Conservation (phyloP, 2,329 filamentous ascomycete genomes). For the Nothopassalora personata region DNA sequence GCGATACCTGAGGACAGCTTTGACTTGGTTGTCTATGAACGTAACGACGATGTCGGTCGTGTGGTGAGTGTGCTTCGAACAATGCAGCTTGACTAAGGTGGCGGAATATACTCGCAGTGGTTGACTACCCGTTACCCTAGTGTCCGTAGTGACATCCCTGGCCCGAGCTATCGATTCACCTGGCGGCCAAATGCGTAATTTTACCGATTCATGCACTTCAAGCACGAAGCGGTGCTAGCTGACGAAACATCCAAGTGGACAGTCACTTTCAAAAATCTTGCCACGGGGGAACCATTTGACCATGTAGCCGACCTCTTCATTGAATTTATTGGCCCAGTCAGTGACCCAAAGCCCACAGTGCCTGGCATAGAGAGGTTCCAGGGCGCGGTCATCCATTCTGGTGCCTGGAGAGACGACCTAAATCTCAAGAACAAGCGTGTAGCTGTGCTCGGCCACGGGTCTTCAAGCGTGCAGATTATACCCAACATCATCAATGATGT, state of each 20-base stretch:
- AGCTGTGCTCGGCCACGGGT: conserved; percentile 13
- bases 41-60: conserved; percentile 33
- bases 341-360: conserved; percentile 1
- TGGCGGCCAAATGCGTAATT: conserved; percentile 25
- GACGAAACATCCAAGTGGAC: conserved; percentile 16
- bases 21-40: conserved; percentile 18
- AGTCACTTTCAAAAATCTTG: conserved; percentile 8
- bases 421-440: conserved; percentile 1
- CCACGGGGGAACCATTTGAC: conserved; percentile 2
- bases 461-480: conserved; percentile 12
- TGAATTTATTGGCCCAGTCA: conserved; percentile 14
- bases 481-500: conserved; percentile 17
- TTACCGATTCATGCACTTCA: conserved; percentile 15
- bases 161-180: conserved; percentile 29
- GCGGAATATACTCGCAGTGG: conserved; percentile 23
- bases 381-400: conserved; percentile 1
- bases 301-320: conserved; percentile 15
- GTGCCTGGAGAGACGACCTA: background rate
- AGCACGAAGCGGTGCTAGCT: conserved; percentile 11
- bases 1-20: conserved; percentile 8
- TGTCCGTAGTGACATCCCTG: conserved; percentile 31
- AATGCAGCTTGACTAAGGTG: background rate
- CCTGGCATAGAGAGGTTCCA: background rate
- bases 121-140: conserved; percentile 33
- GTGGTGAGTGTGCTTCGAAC: conserved; percentile 12